Evolutionary conservation across 805 yeast genomes (phyloP), one percentile per base, ranked within the genome.

Genomic region (Clavispora asparagi): DNA sequence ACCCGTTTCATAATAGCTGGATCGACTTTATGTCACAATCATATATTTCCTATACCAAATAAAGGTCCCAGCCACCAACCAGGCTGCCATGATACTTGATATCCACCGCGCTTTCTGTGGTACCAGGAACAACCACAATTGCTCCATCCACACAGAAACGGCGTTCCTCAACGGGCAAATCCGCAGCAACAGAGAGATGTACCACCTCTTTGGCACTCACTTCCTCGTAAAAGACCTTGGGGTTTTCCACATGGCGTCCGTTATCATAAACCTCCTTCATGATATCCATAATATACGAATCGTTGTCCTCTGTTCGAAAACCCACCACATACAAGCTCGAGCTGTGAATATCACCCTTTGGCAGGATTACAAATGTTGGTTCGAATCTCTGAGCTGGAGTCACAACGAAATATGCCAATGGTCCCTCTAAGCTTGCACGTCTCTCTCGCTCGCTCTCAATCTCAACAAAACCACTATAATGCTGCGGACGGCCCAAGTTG

Each of bases 81-180:
- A 33, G 28, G 10, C 26, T 31, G 13, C 57, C 57, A 27, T 29
- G 35, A 13, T 50, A 43, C 8, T 43, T 12, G 23, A 54, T 38
- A 4, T n/a, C 32, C 23, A 52, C 19, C 3, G 16, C 25, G 2
- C 19, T 28, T 17, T 39, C 40, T 6, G 13, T 39, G 6, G 16
- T 13, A 10, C 47, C 61, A 1, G 74, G 74, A 12, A 65, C 42
- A 12, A 46, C 55, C 13, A 68, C 52, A 19, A 79, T 81, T 16
- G 76, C 64, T 0, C 94, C 94, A 61, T 85, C 94, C 11, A 85
- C 57, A 56, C 92, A 85, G 60, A 83, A 73, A 30, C 89, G 65
- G 50, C 77, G 64, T n/a, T 67, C 56, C 11, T 55, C 57, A 4
- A 44, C 39, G 8, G 47, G 43, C 16, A 43, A 40, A 4, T 57